Evolutionary conservation across 225 moss, liverwort and hornwort species (phyloP).

Genomic region (Sphagnum contortum): DNA sequence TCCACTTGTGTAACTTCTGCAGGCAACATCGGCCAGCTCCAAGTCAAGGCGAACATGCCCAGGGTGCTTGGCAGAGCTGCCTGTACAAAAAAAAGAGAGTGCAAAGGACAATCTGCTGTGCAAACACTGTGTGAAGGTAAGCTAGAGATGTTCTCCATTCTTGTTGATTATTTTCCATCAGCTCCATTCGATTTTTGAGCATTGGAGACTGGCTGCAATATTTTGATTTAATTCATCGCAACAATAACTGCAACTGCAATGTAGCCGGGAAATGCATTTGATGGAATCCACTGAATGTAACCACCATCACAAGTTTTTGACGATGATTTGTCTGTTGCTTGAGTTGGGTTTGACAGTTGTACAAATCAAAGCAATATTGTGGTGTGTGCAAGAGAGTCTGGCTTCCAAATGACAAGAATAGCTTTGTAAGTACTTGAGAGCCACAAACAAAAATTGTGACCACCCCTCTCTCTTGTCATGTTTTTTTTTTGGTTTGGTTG

Average conservation of each 20-base stretch:
- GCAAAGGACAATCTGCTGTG: conserved; percentile 65
- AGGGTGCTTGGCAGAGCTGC: conserved; percentile 83
- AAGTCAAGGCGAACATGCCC: conserved; percentile 68
- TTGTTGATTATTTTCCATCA: neutral
- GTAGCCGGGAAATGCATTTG: too few relatives aligned
- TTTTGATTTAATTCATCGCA: too few relatives aligned
- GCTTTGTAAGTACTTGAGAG: conserved; percentile 58
- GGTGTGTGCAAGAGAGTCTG: conserved; percentile 98
- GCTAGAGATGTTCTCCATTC: neutral
- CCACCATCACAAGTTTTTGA: too few relatives aligned
- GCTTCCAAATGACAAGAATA: conserved; percentile 99
- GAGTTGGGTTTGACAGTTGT: conserved; percentile 42
- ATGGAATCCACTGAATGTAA: too few relatives aligned
- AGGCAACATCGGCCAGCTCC: conserved; percentile 36
- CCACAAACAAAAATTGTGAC: too few relatives aligned
- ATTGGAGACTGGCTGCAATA: too few relatives aligned
- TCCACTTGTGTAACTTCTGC: neutral
- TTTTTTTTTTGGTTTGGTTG: too few relatives aligned
- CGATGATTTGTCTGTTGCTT: too few relatives aligned
- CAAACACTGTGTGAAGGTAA: conserved; percentile 92
- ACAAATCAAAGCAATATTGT: conserved; percentile 96
- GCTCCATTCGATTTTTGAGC: neutral
- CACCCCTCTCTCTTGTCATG: too few relatives aligned
- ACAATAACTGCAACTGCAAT: too few relatives aligned
- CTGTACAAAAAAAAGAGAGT: conserved; percentile 59